Evolutionary conservation across 495 filamentous ascomycete species (phyloP).

Genomic region (Penicillium parvum): DNA sequence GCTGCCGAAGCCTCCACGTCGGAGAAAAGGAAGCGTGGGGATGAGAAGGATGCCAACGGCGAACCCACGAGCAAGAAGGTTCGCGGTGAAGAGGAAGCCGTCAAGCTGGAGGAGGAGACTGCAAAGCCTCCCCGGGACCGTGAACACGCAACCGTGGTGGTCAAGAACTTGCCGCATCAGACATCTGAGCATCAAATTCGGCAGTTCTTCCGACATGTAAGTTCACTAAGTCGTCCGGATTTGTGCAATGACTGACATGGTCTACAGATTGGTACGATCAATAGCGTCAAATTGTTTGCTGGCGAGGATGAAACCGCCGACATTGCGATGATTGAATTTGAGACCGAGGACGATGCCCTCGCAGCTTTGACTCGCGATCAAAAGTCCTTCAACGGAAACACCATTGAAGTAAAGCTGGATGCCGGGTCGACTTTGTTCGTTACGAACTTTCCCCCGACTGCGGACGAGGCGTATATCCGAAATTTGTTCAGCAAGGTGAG

Average conservation of each 20-base stretch:
- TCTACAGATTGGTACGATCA: slow-evolving; percentile 67
- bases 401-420: slow-evolving; percentile 68
- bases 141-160: slow-evolving; percentile 80
- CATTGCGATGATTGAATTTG: slow-evolving; percentile 80
- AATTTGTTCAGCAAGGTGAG: slow-evolving; percentile 63
- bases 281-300: slow-evolving; percentile 60
- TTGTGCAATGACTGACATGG: slow-evolving; percentile 16
- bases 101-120: slow-evolving; percentile 26
- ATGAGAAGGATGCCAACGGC: slow-evolving; percentile 42
- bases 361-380: slow-evolving; percentile 74
- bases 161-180: slow-evolving; percentile 66
- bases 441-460: slow-evolving; percentile 82
- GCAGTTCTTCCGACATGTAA: slow-evolving; percentile 81
- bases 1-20: slow-evolving; percentile 24
- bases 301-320: slow-evolving; percentile 54
- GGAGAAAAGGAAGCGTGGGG: slow-evolving; percentile 70
- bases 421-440: slow-evolving; percentile 78
- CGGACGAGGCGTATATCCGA: slow-evolving; percentile 77
- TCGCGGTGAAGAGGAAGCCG: slow-evolving; percentile 45
- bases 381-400: slow-evolving; percentile 65
- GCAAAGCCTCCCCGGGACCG: slow-evolving; percentile 68
- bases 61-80: slow-evolving; percentile 52
- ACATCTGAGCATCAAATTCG: slow-evolving; percentile 68
- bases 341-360: slow-evolving; percentile 69
- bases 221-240: slow-evolving; percentile 11